These are phyloP conservation scores for Fraxinus paxiana DNA, from an alignment of 305 asterid species.

Conservation along the genomic window DNA sequence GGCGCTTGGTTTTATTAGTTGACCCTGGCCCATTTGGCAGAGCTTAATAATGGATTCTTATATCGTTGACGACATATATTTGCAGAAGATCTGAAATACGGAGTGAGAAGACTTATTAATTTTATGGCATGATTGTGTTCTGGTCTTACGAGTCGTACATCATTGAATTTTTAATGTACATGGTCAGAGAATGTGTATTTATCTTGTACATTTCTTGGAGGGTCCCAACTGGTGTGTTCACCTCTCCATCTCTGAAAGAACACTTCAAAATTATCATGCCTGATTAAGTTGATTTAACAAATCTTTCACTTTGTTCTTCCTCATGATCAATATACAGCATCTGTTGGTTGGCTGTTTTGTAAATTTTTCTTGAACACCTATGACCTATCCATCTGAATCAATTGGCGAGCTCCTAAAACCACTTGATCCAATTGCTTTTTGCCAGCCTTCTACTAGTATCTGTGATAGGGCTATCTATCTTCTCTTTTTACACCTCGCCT, in stretches of 20 bases:
- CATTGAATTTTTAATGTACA: not conserved
- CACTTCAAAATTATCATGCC: not conserved
- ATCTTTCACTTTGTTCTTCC: not conserved
- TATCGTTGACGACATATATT: not conserved
- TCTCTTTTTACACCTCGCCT: not conserved
- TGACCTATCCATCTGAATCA: not conserved
- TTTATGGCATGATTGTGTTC: not conserved
- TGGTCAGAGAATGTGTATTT: not conserved
- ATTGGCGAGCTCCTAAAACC: not conserved
- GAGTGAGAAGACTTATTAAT: not conserved
- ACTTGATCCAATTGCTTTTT: not conserved
- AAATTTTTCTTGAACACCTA: not conserved
- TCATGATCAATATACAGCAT: not conserved
- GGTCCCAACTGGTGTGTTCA: not conserved
- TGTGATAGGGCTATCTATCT: not conserved
- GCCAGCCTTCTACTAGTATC: not conserved
- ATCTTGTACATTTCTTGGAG: not conserved
- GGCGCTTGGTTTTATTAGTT: not conserved
- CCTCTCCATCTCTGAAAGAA: not conserved
- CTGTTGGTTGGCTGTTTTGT: not conserved
- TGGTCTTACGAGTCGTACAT: not conserved
- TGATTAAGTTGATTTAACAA: not conserved
- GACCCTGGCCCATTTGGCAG: not conserved
- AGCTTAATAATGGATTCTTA: not conserved
- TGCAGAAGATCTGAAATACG: not conserved